phyloP scores from a whole-genome alignment of 192 early-diverging fungal species.

The Coemansia sp. region DNA sequence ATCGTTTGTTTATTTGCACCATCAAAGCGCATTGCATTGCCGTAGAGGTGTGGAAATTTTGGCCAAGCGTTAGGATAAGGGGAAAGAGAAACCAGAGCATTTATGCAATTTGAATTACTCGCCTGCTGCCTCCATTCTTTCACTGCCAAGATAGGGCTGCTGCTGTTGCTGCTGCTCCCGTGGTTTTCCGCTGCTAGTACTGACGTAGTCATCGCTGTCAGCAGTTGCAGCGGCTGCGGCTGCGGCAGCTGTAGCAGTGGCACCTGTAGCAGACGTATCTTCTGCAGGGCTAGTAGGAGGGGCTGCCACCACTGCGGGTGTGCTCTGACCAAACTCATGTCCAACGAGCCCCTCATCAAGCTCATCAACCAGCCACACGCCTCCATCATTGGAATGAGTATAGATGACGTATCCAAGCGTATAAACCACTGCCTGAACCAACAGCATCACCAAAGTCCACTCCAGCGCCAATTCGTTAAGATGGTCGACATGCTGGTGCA shows the following conservation, averaged over 20 bases:
- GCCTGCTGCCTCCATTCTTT: background rate
- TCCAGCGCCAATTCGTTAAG: slow-evolving; percentile 2
- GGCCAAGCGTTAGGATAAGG: background rate
- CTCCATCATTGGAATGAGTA: background rate
- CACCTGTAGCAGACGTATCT: background rate
- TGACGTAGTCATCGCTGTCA: background rate
- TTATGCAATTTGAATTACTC: background rate
- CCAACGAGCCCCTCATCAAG: background rate
- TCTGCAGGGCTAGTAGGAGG: background rate
- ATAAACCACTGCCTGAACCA: slow-evolving; percentile 20
- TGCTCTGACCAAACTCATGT: background rate
- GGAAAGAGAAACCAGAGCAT: background rate
- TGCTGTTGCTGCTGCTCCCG: background rate
- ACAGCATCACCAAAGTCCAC: slow-evolving; percentile 10
- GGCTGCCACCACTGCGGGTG: background rate
- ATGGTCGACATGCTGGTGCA: slow-evolving; percentile 6
- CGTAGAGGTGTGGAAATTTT: background rate
- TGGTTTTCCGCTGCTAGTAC: background rate
- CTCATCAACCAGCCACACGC: slow-evolving; percentile 15
- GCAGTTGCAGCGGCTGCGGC: background rate
- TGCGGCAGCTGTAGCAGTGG: background rate
- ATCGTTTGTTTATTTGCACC: background rate
- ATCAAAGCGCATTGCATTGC: background rate
- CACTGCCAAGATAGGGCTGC: background rate
- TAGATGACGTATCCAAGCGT: slow-evolving; percentile 4